Percentiles rank a stretch among this genome's conserved stretches.
Conservation (phyloP, 1,284 basidiomycete genomes). For the Paramarasmius palmivorus region DNA sequence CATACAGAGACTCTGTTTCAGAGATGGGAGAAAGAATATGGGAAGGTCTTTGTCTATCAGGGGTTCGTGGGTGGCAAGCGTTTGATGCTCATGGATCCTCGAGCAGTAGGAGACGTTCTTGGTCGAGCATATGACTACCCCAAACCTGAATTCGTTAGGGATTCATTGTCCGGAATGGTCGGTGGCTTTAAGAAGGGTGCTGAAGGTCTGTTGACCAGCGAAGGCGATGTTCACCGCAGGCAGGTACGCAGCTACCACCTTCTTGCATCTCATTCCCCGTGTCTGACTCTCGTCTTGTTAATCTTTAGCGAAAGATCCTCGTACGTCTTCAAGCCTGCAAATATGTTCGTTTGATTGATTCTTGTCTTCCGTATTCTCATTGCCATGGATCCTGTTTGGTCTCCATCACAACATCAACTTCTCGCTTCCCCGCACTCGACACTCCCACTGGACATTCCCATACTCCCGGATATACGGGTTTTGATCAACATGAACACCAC, state of each 20-base stretch:
- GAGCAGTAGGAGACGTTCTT: conserved; percentile 62
- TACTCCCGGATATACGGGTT: too few relatives aligned
- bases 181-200: conserved; percentile 30
- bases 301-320: conserved; percentile 40
- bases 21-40: conserved; percentile 49
- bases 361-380: too few relatives aligned
- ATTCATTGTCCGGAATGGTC: conserved; percentile 55
- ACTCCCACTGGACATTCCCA: too few relatives aligned
- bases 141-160: conserved; percentile 64
- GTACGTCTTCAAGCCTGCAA: conserved; percentile 2
- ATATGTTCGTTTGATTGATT: too few relatives aligned
- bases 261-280: not conserved
- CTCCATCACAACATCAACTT: too few relatives aligned
- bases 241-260: conserved; percentile 34
- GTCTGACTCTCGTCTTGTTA: not conserved
- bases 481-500: too few relatives aligned
- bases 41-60: conserved; percentile 53
- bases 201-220: conserved; percentile 49
- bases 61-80: conserved; percentile 55
- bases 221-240: conserved; percentile 53
- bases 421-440: too few relatives aligned
- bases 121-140: conserved; percentile 62
- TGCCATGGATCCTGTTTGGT: too few relatives aligned
- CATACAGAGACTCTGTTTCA: conserved; percentile 29
- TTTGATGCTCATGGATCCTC: conserved; percentile 61